phyloP scores from a whole-genome alignment of 108 stramenopile species.

The Cyclotella baltica region DNA sequence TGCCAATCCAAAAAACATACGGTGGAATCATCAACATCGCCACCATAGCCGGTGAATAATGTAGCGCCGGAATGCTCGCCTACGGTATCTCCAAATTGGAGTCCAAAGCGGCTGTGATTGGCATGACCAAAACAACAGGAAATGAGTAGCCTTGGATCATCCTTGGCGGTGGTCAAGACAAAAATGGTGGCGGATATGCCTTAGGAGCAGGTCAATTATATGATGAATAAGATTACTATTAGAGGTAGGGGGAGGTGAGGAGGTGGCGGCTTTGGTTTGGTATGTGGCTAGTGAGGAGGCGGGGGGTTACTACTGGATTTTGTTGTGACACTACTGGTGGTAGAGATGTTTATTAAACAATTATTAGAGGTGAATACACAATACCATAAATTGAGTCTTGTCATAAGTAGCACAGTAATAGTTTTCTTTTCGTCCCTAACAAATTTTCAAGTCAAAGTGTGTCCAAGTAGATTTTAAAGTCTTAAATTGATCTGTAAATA shows the following conservation, averaged over 20 bases:
- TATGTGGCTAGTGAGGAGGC: slow-evolving; percentile 65
- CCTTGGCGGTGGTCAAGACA: slow-evolving; percentile 76
- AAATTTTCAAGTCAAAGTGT: no score
- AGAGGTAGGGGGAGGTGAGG: slow-evolving; percentile 69
- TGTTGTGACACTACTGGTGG: slow-evolving; percentile 70
- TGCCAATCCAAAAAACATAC: slow-evolving; percentile 59
- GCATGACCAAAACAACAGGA: slow-evolving; percentile 74
- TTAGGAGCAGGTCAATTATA: slow-evolving; percentile 67
- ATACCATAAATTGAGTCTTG: no score
- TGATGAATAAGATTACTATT: slow-evolving; percentile 79
- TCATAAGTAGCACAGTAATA: no score
- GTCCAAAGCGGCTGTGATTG: slow-evolving; percentile 82
- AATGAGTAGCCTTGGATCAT: slow-evolving; percentile 79
- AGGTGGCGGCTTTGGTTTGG: slow-evolving; percentile 59
- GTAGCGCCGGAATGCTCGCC: slow-evolving; percentile 74
- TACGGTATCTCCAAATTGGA: no score
- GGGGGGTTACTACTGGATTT: slow-evolving; percentile 68
- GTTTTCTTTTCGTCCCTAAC: no score
- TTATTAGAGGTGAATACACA: no score
- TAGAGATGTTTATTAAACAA: slow-evolving; percentile 54
- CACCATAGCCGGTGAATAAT: slow-evolving; percentile 73
- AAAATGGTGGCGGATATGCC: slow-evolving; percentile 78
- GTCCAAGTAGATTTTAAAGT: no score
- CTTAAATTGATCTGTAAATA: no score
- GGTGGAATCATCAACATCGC: slow-evolving; percentile 79